Evolutionary conservation across 1,139 yeast genomes (phyloP).

Genomic region (Kazachstania sp.): DNA sequence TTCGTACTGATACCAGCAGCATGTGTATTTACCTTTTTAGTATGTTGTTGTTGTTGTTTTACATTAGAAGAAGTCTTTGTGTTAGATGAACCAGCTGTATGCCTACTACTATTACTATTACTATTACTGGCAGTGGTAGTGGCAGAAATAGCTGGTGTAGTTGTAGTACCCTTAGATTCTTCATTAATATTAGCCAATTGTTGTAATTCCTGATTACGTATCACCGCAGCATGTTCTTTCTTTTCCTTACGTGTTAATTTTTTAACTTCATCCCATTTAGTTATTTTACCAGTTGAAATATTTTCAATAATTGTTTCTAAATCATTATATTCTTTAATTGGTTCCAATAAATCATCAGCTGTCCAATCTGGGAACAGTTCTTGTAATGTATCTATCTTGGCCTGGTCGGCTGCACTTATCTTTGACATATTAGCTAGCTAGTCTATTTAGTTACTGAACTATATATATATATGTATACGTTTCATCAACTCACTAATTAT

Average conservation of each 20-base stretch:
- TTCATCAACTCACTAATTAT: no score
- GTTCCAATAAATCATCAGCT: slow-evolving; percentile 67
- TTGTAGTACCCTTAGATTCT: no score
- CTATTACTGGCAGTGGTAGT: no score
- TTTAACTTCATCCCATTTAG: slow-evolving; percentile 57
- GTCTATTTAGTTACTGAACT: not conserved
- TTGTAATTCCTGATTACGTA: not conserved
- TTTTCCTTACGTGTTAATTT: slow-evolving; percentile 43
- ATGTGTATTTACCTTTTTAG: no score
- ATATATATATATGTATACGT: not conserved
- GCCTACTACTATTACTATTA: not conserved
- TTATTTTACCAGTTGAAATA: slow-evolving; percentile 69
- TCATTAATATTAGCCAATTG: not conserved
- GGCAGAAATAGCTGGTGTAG: no score
- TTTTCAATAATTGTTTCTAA: slow-evolving; percentile 75
- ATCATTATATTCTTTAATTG: slow-evolving; percentile 69
- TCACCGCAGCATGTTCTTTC: slow-evolving; percentile 14
- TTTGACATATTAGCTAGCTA: slow-evolving; percentile 10
- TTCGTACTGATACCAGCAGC: slow-evolving; percentile 4
- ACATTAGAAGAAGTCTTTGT: slow-evolving; percentile 16
- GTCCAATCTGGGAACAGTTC: slow-evolving; percentile 97
- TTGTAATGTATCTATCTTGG: slow-evolving; percentile 50
- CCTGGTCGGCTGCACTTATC: slow-evolving; percentile 37
- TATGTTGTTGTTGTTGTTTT: not conserved
- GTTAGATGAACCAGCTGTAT: not conserved